phyloP scores from a whole-genome alignment of 208 protist species.

The Acanthamoeba royreba region DNA sequence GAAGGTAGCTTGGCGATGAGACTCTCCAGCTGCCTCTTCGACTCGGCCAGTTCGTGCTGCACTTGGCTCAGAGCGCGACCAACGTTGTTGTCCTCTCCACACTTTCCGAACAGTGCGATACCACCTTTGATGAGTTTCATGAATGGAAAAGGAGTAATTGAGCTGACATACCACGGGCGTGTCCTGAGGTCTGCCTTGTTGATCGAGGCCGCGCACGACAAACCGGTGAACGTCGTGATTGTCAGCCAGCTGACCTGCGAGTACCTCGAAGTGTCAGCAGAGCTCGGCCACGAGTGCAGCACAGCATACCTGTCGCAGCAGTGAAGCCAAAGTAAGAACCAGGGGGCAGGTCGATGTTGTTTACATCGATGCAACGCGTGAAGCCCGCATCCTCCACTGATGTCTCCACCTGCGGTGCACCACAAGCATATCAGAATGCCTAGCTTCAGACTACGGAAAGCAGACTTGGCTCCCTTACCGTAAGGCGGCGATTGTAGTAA shows the following conservation, averaged over 20 bases:
- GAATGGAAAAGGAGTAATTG: no score
- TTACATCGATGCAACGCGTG: background rate
- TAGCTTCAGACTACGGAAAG: background rate
- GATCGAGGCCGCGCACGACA: background rate
- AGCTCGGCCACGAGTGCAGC: no score
- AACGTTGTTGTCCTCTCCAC: background rate
- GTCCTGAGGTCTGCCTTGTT: background rate
- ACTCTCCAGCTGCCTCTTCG: background rate
- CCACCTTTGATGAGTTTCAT: no score
- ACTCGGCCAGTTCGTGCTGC: slow-evolving; percentile 3
- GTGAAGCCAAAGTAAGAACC: background rate
- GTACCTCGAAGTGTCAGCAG: background rate
- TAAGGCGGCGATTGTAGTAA: background rate
- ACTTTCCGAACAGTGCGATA: no score
- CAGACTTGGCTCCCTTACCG: background rate
- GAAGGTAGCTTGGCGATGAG: background rate
- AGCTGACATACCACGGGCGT: background rate
- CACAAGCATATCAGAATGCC: background rate
- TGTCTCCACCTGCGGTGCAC: background rate
- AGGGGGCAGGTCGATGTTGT: background rate
- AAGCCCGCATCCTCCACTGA: background rate
- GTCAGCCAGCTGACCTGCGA: background rate
- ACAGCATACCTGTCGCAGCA: background rate
- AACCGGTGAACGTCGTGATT: background rate
- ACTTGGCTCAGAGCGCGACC: background rate